Percentiles rank a stretch among this genome's conserved stretches.
Conservation (phyloP, 192 early-diverging fungal species). For the Coemansia sp. region DNA sequence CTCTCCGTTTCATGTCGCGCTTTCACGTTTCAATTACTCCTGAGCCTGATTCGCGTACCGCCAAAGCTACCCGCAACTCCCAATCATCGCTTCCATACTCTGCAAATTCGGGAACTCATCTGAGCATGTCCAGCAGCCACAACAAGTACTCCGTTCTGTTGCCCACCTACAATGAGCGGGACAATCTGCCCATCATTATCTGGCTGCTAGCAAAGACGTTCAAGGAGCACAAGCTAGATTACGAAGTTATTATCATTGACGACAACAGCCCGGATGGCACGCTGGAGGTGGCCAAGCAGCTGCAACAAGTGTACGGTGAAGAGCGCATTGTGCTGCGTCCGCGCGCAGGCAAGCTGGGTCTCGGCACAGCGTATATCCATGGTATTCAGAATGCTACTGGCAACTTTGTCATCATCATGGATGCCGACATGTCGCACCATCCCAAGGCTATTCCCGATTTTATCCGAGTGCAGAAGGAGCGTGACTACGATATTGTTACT, state of each 20-base stretch:
- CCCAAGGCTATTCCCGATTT: slow-evolving; percentile 97
- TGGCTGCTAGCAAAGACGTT: slow-evolving; percentile 92
- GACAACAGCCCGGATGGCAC: slow-evolving; percentile 96
- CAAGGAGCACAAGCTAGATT: slow-evolving; percentile 79
- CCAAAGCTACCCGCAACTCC: slow-evolving; percentile 18
- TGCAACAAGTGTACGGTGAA: slow-evolving; percentile 82
- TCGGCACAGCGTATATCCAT: slow-evolving; percentile 95
- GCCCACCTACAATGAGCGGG: slow-evolving; percentile 98
- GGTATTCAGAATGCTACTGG: slow-evolving; percentile 93
- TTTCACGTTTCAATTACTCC: slow-evolving; percentile 54
- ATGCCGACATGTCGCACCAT: slow-evolving; percentile 99
- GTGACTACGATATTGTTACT: slow-evolving; percentile 90
- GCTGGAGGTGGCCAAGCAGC: slow-evolving; percentile 87
- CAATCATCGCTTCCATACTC: slow-evolving; percentile 32
- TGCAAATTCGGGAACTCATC: slow-evolving; percentile 12
- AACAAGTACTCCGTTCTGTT: slow-evolving; percentile 87
- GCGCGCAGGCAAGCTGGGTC: slow-evolving; percentile 91
- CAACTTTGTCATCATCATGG: slow-evolving; percentile 97
- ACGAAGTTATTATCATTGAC: slow-evolving; percentile 97
- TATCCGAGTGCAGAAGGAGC: slow-evolving; percentile 79
- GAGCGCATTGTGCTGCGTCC: slow-evolving; percentile 88
- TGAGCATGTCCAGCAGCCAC: slow-evolving; percentile 41
- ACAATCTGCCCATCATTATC: slow-evolving; percentile 93
- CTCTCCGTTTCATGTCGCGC: slow-evolving; percentile 51
- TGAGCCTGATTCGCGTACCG: slow-evolving; percentile 44